A percentile compares a stretch with the other conserved stretches of the same genome.
Evolutionary conservation across 164 flowering plant genomes (phyloP).

Genomic region (Akebia trifoliata): DNA sequence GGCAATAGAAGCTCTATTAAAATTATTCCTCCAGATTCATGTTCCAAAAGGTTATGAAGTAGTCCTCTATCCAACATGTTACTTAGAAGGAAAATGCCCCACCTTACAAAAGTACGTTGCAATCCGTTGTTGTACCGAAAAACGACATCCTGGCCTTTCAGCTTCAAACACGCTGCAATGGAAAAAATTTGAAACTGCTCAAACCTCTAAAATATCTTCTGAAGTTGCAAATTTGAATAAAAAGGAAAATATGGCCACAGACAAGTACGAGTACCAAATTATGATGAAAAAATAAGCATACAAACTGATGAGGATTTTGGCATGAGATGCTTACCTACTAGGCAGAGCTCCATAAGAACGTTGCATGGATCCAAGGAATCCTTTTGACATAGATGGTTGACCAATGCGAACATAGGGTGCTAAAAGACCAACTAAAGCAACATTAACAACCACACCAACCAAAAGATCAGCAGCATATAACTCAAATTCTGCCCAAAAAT

Average conservation of each 20-base stretch:
- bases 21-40: background rate
- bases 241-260: no score
- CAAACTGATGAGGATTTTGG: background rate
- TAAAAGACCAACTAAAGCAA: slow-evolving; percentile 86
- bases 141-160: slow-evolving; percentile 75
- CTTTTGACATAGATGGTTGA: slow-evolving; percentile 49
- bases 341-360: slow-evolving; percentile 69
- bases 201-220: background rate
- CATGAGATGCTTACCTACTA: slow-evolving; percentile 54
- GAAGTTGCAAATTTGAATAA: background rate
- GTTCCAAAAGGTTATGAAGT: background rate
- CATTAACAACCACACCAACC: slow-evolving; percentile 73
- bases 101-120: slow-evolving; percentile 90
- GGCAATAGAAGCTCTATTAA: no score
- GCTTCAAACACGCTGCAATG: slow-evolving; percentile 86
- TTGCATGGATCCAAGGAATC: slow-evolving; percentile 58
- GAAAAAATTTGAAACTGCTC: background rate
- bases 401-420: slow-evolving; percentile 94
- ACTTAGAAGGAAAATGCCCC: background rate
- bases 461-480: slow-evolving; percentile 80
- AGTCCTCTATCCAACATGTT: background rate
- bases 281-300: background rate
- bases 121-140: slow-evolving; percentile 65
- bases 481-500: slow-evolving; percentile 96
- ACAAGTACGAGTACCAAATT: no score